These are phyloP conservation scores for Calonectria hawksworthii DNA, from an alignment of 2,329 filamentous ascomycete genomes.

Conservation along the genomic window DNA sequence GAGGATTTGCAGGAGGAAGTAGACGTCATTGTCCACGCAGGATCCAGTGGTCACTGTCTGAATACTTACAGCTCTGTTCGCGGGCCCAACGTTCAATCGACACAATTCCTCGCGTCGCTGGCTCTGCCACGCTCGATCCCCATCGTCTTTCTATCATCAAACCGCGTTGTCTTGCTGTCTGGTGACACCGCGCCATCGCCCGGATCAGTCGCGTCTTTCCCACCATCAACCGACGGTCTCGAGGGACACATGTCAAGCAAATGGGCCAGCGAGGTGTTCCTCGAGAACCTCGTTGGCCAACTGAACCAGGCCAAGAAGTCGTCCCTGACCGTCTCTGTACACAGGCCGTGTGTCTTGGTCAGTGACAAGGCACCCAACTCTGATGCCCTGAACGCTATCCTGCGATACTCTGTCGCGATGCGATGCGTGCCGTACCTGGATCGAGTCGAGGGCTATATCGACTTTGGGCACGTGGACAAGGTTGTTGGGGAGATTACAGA, in stretches of 20 bases:
- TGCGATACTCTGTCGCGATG: constrained; percentile 29
- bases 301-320: constrained; percentile 13
- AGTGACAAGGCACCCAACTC: constrained; percentile 36
- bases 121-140: constrained; percentile 29
- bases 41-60: constrained; percentile 31
- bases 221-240: constrained; percentile 36
- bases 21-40: constrained; percentile 32
- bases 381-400: constrained; percentile 31
- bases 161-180: constrained; percentile 23
- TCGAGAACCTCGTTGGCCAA: constrained; percentile 41
- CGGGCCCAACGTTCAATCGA: constrained; percentile 26
- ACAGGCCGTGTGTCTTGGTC: constrained; percentile 43
- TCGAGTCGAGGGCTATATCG: constrained; percentile 20
- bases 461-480: constrained; percentile 22
- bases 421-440: constrained; percentile 28
- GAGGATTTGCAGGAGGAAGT: neutral
- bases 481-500: constrained; percentile 24
- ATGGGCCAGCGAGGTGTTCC: constrained; percentile 50
- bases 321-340: constrained; percentile 42
- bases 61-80: constrained; percentile 28
- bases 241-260: constrained; percentile 51
- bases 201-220: constrained; percentile 26
- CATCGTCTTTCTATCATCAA: constrained; percentile 26
- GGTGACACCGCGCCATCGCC: constrained; percentile 21
- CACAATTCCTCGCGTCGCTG: constrained; percentile 19